Conservation (phyloP, 106 monocot species). For the Platanthera guangdongensis region DNA sequence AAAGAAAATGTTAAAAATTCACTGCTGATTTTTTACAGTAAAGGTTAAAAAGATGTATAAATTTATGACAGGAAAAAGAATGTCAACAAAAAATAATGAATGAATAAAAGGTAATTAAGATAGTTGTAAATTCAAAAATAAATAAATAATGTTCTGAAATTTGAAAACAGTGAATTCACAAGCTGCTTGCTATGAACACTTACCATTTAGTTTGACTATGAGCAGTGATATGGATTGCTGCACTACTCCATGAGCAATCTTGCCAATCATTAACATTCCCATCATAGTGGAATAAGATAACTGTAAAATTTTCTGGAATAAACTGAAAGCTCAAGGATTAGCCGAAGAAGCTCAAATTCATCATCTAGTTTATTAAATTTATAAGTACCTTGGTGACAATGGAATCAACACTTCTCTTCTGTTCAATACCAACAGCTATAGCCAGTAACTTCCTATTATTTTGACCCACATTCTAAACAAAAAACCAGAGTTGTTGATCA, state of each 20-base stretch:
- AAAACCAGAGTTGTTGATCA: neutral
- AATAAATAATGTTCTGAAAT: neutral
- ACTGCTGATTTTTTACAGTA: neutral
- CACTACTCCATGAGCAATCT: conserved; percentile 57
- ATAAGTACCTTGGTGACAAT: conserved; percentile 57
- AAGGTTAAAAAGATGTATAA: neutral
- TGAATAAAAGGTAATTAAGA: no score
- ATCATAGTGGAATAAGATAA: conserved; percentile 84
- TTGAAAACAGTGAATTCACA: neutral
- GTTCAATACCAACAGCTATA: conserved; percentile 58
- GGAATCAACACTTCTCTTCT: conserved; percentile 51
- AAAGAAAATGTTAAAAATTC: neutral
- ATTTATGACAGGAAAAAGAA: conserved; percentile 7
- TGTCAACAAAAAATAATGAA: neutral
- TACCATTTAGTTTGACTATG: conserved; percentile 77
- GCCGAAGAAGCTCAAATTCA: conserved; percentile 5
- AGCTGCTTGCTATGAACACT: conserved; percentile 3
- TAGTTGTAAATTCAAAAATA: no score
- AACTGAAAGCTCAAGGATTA: conserved; percentile 58
- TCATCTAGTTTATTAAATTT: neutral
- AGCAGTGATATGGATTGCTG: conserved; percentile 66
- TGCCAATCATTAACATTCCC: conserved; percentile 72
- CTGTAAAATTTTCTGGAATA: conserved; percentile 70
- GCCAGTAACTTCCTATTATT: conserved; percentile 47
- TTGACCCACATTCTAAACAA: conserved; percentile 22